A percentile compares a stretch with the other conserved stretches of the same genome.
Conservation (phyloP, 352 stramenopile genomes). For the Phytophthora rubi region DNA sequence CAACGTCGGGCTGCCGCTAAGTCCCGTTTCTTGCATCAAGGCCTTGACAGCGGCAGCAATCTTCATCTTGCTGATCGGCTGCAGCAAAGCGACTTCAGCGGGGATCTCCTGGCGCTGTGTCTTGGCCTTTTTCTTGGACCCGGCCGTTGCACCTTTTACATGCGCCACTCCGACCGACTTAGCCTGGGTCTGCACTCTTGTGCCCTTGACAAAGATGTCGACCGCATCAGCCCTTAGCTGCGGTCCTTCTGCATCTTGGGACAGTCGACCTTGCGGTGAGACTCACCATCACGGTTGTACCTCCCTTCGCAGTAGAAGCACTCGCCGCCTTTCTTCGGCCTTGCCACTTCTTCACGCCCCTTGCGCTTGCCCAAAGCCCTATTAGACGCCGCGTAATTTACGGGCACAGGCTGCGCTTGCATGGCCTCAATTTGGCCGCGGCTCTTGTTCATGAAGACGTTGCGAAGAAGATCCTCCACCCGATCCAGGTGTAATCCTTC, state of each 20-base stretch:
- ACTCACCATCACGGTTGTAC: not conserved
- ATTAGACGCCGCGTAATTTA: not conserved
- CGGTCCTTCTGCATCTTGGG: not conserved
- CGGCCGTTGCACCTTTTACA: too few relatives aligned
- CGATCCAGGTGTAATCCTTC: not conserved
- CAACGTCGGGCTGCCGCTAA: too few relatives aligned
- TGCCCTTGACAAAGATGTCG: too few relatives aligned
- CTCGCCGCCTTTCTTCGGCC: not conserved
- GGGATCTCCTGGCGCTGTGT: too few relatives aligned
- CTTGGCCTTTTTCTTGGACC: too few relatives aligned
- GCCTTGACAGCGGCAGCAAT: too few relatives aligned
- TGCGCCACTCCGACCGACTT: too few relatives aligned
- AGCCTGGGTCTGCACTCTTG: too few relatives aligned
- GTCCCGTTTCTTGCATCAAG: too few relatives aligned
- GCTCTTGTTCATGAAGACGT: conserved; percentile 8
- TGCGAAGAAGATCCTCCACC: conserved; percentile 8
- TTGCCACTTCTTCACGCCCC: not conserved
- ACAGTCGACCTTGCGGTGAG: too few relatives aligned
- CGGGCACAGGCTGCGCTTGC: not conserved
- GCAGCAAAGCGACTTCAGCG: too few relatives aligned
- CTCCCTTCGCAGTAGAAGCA: conserved; percentile 10
- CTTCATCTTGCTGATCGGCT: too few relatives aligned
- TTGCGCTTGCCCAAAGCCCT: conserved; percentile 2
- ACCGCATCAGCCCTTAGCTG: not conserved
- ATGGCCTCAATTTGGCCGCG: conserved; percentile 9